Conservation (phyloP, 306 rosid genomes). For the Sindora glabra region DNA sequence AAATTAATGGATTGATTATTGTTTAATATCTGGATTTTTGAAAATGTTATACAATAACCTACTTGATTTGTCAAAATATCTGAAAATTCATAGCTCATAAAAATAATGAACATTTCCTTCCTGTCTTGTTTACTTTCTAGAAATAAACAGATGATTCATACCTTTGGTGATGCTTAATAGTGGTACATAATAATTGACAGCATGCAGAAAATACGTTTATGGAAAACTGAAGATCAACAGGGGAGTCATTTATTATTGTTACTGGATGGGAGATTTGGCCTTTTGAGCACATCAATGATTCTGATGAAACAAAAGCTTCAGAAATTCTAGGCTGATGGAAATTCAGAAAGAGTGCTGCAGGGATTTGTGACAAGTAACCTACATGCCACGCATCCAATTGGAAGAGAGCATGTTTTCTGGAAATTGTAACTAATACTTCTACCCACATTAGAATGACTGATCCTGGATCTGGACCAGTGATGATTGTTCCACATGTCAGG, state of each 20-base stretch:
- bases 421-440: slow-evolving; percentile 65
- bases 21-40: too few relatives aligned
- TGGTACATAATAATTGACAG: slow-evolving; percentile 66
- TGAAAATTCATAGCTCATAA: background rate
- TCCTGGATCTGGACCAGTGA: slow-evolving; percentile 69
- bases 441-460: slow-evolving; percentile 85
- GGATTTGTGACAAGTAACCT: slow-evolving; percentile 65
- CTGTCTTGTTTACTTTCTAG: slow-evolving; percentile 4
- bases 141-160: slow-evolving; percentile 22
- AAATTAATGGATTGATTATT: too few relatives aligned
- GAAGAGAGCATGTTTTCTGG: slow-evolving; percentile 64
- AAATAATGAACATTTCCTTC: background rate
- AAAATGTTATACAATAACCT: background rate
- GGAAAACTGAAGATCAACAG: slow-evolving; percentile 48
- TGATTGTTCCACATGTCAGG: slow-evolving; percentile 20
- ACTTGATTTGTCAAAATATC: background rate
- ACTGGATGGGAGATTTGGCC: slow-evolving; percentile 29
- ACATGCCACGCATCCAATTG: slow-evolving; percentile 68
- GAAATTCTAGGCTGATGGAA: slow-evolving; percentile 47
- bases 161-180: slow-evolving; percentile 75
- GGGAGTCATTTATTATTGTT: slow-evolving; percentile 21
- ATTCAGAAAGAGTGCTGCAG: slow-evolving; percentile 67
- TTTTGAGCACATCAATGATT: slow-evolving; percentile 19
- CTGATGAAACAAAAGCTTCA: slow-evolving; percentile 30
- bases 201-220: slow-evolving; percentile 61